A percentile compares a stretch with the other conserved stretches of the same genome.
These are phyloP conservation scores for Lasiosphaeria ovina DNA, from an alignment of 495 filamentous ascomycete genomes.

Conservation along the genomic window DNA sequence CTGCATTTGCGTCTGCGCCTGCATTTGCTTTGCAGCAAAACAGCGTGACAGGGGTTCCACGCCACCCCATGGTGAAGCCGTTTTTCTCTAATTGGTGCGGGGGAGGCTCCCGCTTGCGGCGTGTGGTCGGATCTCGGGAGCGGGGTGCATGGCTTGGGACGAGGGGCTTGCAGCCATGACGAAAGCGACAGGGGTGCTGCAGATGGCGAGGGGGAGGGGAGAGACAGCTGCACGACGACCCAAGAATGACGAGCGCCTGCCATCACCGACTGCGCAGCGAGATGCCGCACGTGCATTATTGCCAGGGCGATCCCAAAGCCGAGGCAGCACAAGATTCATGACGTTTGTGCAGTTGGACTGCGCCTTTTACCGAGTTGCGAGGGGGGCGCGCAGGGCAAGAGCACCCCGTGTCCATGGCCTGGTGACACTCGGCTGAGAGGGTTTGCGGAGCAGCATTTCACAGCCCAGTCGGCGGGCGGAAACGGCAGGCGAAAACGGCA, in stretches of 20 bases:
- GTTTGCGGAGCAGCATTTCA: too few relatives aligned
- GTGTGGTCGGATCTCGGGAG: slow-evolving; percentile 28
- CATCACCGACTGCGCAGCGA: too few relatives aligned
- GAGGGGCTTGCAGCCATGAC: slow-evolving; percentile 29
- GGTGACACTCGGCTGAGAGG: too few relatives aligned
- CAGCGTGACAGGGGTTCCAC: slow-evolving; percentile 22
- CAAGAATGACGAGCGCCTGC: too few relatives aligned
- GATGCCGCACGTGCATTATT: too few relatives aligned
- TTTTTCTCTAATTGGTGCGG: not conserved
- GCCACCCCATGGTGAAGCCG: slow-evolving; percentile 17
- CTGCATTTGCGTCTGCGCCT: too few relatives aligned
- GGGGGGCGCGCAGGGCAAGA: too few relatives aligned
- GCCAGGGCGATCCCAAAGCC: too few relatives aligned
- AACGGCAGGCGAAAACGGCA: not conserved
- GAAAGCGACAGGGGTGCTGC: slow-evolving; percentile 25
- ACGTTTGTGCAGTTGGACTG: too few relatives aligned
- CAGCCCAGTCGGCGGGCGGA: slow-evolving; percentile 8
- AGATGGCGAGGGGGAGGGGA: slow-evolving; percentile 15
- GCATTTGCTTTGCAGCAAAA: not conserved
- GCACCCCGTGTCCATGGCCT: slow-evolving; percentile 15
- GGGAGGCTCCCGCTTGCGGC: slow-evolving; percentile 5
- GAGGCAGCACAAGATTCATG: too few relatives aligned
- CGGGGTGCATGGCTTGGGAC: slow-evolving; percentile 35
- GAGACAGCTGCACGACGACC: not conserved
- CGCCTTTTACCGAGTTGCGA: too few relatives aligned